Conservation (phyloP, 192 early-diverging fungal genomes). For the Umbelopsis vinacea region DNA sequence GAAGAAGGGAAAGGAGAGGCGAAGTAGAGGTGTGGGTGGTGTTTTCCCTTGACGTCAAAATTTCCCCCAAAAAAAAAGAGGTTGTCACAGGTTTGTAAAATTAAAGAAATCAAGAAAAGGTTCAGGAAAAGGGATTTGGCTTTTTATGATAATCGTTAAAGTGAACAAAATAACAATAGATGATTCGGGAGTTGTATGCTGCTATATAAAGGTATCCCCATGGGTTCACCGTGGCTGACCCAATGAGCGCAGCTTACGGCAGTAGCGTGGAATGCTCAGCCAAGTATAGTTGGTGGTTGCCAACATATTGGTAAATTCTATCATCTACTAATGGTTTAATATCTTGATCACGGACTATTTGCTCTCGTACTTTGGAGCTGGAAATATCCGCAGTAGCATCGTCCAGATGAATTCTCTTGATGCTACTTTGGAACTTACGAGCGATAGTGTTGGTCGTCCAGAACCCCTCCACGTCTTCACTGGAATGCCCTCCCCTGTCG, state of each 20-base stretch:
- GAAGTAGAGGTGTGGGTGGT: neutral
- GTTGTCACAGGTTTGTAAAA: conserved; percentile 1
- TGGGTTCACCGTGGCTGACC: neutral
- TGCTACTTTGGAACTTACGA: neutral
- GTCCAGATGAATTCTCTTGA: conserved; percentile 22
- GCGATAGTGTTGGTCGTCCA: conserved; percentile 11
- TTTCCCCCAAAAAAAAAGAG: conserved; percentile 6
- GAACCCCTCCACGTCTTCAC: conserved; percentile 28
- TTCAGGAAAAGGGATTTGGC: no score
- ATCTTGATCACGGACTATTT: neutral
- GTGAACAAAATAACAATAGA: no score
- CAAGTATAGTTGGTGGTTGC: neutral
- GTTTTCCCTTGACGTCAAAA: conserved; percentile 22
- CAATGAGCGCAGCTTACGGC: conserved; percentile 1
- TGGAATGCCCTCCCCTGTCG: conserved; percentile 40
- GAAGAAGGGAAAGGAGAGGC: conserved; percentile 18
- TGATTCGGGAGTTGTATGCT: neutral
- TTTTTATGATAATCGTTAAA: no score
- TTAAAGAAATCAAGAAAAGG: no score
- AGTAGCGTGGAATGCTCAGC: neutral
- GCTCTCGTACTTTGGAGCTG: conserved; percentile 26
- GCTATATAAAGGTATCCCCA: neutral
- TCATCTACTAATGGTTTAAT: neutral
- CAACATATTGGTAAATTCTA: conserved; percentile 19
- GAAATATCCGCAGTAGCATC: conserved; percentile 8